Conservation (phyloP, 1,139 yeast species). For the Candida pseudoviswanathii region DNA sequence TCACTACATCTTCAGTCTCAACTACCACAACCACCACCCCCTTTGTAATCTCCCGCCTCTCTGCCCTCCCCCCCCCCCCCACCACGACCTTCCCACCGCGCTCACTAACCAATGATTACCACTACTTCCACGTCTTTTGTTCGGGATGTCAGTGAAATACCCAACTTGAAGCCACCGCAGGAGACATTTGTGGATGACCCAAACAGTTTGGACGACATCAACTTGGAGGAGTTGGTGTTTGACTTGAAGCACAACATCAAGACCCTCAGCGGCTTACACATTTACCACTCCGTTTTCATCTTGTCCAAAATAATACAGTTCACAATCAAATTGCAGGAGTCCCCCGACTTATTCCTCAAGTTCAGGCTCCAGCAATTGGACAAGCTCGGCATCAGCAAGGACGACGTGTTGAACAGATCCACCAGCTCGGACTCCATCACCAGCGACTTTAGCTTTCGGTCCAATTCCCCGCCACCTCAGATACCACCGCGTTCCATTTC, state of each 20-base stretch:
- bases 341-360: constrained; percentile 25
- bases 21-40: background rate
- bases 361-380: constrained; percentile 31
- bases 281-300: constrained; percentile 39
- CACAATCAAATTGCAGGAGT: constrained; percentile 33
- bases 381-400: constrained; percentile 25
- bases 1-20: background rate
- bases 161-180: constrained; percentile 36
- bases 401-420: constrained; percentile 9
- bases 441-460: constrained; percentile 4
- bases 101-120: background rate
- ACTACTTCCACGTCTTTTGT: constrained; percentile 10
- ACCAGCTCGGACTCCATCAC: constrained; percentile 1
- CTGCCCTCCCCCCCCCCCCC: background rate
- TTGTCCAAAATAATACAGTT: constrained; percentile 34
- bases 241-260: constrained; percentile 35
- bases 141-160: constrained; percentile 31
- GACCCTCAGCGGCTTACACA: constrained; percentile 37
- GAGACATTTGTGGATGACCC: constrained; percentile 52
- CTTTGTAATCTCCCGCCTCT: background rate
- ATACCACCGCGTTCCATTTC: constrained; percentile 11
- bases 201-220: constrained; percentile 34
- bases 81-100: no score
- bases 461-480: constrained; percentile 18
- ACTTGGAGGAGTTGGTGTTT: constrained; percentile 37